Conservation (phyloP, 208 protist genomes). For the Entamoeba invadens region DNA sequence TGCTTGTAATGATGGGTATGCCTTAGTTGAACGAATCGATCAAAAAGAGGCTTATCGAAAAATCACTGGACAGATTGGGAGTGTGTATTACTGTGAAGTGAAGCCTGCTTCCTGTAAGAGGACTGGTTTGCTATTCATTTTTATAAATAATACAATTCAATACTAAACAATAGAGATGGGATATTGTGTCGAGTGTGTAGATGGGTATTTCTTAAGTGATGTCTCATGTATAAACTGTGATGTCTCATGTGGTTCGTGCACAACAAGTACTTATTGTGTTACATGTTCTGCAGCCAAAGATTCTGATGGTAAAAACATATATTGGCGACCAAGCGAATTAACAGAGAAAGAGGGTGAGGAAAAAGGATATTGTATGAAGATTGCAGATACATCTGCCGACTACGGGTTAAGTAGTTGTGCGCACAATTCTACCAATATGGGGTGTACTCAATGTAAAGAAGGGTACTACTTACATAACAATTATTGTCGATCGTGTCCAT, state of each 20-base stretch:
- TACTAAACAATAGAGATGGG: too few relatives aligned
- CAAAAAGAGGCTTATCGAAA: not conserved
- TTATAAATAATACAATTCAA: too few relatives aligned
- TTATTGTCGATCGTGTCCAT: not conserved
- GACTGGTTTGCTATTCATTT: too few relatives aligned
- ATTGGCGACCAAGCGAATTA: not conserved
- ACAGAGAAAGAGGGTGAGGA: not conserved
- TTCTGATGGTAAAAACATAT: not conserved
- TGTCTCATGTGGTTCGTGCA: not conserved
- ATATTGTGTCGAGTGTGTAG: not conserved
- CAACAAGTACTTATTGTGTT: not conserved
- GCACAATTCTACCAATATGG: not conserved
- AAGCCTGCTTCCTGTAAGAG: not conserved
- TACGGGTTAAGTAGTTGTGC: not conserved
- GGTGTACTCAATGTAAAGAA: not conserved
- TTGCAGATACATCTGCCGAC: not conserved
- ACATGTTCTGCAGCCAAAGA: not conserved
- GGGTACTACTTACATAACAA: not conserved
- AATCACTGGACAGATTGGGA: not conserved
- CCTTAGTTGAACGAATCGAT: not conserved
- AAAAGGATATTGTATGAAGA: not conserved
- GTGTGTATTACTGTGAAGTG: not conserved
- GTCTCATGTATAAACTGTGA: not conserved
- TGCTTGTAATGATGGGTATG: not conserved
- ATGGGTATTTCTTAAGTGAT: not conserved